These are phyloP conservation scores for Globisporangium nunn DNA, from an alignment of 352 stramenopile species.

Conservation along the genomic window DNA sequence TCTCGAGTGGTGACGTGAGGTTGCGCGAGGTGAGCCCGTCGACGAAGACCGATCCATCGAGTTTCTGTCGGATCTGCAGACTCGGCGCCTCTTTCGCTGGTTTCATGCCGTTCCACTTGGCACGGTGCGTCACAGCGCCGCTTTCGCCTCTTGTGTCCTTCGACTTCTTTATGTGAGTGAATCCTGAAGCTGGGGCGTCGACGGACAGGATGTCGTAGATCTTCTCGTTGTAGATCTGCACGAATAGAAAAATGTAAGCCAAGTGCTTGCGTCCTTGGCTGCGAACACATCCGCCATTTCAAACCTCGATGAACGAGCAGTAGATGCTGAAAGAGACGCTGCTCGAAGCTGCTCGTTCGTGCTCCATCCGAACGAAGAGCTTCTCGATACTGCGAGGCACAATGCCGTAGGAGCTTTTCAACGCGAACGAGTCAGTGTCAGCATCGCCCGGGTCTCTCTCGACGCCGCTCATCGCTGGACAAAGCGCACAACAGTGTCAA, in stretches of 20 bases:
- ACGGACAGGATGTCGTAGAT: slow-evolving; percentile 64
- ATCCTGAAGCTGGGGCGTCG: slow-evolving; percentile 5
- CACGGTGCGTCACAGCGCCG: slow-evolving; percentile 20
- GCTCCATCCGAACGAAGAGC: slow-evolving; percentile 41
- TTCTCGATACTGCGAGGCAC: slow-evolving; percentile 50
- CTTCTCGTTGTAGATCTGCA: slow-evolving; percentile 74
- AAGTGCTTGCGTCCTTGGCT: too few relatives aligned
- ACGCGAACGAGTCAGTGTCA: slow-evolving; percentile 5
- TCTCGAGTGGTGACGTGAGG: slow-evolving; percentile 30
- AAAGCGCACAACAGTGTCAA: neutral
- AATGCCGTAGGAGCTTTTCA: slow-evolving; percentile 32
- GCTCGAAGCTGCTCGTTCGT: slow-evolving; percentile 11
- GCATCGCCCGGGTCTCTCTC: slow-evolving; percentile 14
- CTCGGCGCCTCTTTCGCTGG: slow-evolving; percentile 37
- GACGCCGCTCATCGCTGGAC: slow-evolving; percentile 56
- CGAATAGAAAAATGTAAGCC: neutral
- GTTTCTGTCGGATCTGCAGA: slow-evolving; percentile 56
- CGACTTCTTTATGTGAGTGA: neutral
- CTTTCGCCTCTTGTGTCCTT: slow-evolving; percentile 8
- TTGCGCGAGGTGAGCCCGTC: slow-evolving; percentile 56
- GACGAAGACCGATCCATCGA: slow-evolving; percentile 61
- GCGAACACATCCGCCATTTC: too few relatives aligned
- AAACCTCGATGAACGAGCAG: slow-evolving; percentile 63
- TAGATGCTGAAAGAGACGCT: slow-evolving; percentile 40
- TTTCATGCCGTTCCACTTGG: slow-evolving; percentile 47